Evolutionary conservation across 257 asterid genomes (phyloP).

Genomic region (Cynanchum wilfordii): DNA sequence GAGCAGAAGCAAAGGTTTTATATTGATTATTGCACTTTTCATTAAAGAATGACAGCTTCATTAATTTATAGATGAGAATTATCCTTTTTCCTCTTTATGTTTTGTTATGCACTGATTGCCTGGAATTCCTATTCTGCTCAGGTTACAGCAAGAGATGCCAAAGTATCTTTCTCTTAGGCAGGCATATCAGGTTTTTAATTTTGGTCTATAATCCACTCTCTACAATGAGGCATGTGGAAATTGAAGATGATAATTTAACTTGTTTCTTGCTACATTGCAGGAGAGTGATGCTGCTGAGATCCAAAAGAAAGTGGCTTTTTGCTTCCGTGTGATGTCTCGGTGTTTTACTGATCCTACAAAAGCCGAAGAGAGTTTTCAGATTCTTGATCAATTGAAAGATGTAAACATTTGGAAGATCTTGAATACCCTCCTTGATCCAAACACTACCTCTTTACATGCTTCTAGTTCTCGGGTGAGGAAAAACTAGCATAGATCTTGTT

Average conservation of each 20-base stretch:
- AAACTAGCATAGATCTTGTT: slow-evolving; percentile 15
- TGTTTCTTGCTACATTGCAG: slow-evolving; percentile 42
- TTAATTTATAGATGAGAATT: not conserved
- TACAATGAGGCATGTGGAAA: slow-evolving; percentile 10
- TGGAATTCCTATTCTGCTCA: slow-evolving; percentile 27
- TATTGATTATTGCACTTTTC: slow-evolving; percentile 17
- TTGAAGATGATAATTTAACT: slow-evolving; percentile 18
- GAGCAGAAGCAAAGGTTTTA: slow-evolving; percentile 95
- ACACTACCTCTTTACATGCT: slow-evolving; percentile 50
- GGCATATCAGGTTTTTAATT: slow-evolving; percentile 56
- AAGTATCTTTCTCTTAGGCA: slow-evolving; percentile 73
- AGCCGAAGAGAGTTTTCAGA: slow-evolving; percentile 81
- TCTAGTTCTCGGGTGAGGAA: slow-evolving; percentile 63
- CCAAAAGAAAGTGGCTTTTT: slow-evolving; percentile 61
- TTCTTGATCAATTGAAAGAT: slow-evolving; percentile 85
- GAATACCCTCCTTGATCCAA: slow-evolving; percentile 65
- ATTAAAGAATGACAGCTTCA: not conserved
- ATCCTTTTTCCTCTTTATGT: not conserved
- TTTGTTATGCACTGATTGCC: not conserved
- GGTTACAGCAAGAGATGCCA: slow-evolving; percentile 93
- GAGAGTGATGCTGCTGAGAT: slow-evolving; percentile 72
- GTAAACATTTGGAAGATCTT: slow-evolving; percentile 66
- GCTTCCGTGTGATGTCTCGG: slow-evolving; percentile 87
- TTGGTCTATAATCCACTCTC: slow-evolving; percentile 8
- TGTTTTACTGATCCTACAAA: slow-evolving; percentile 71